Evolutionary conservation across 2,329 filamentous ascomycete genomes (phyloP), one percentile per base, ranked within the genome.

Genomic region (Stachybotrys chartarum): DNA sequence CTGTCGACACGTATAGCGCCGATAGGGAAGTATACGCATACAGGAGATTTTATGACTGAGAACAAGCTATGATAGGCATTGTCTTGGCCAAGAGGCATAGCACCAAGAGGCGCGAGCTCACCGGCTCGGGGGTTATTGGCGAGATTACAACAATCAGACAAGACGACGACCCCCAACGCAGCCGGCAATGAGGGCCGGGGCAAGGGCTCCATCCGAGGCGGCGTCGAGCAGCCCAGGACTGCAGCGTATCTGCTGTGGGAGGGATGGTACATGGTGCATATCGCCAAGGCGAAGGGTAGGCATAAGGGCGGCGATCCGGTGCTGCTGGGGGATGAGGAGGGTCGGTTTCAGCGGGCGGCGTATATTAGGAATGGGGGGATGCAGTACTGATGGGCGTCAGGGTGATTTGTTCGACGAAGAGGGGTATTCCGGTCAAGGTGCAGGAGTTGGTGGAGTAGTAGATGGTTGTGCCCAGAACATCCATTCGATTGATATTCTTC

Each of bases 271-370:
- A 70, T 75, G 39, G 65, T 78, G 14, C 66, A 72, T 32, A 68
- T 78, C 50, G 64, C 67, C 3, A 66, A 71, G 30, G 70, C 69
- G 11, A 63, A 68, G 6, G 76, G 76, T 12, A 73, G 73, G 0
- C 76, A 78, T 60, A 75, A 75, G 11, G 76, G 76, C 12, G 75
- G 76, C 3, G 75, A 78, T 60, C 71, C 74, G 6, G 69, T 78
- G 6, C 75, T 78, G 59, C 72, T 73, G 0, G 68, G 69, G 31
- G 58, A 61, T 5, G 63, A 65, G 30, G 64, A 66, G 30, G 73
- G 76, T 61, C 54, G 65, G 56, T 65, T 68, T 54, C 68, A 70
- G 51, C 66, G 75, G 10, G 73, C 73, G 31, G 75, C 74, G 0
- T 72, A 66, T 30, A 74, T 76, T 62, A 60, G 75, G 16, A 74